Evolutionary conservation across 371 early-diverging fungal genomes (phyloP).

Genomic region (Thermomucor indicae-seudaticae): DNA sequence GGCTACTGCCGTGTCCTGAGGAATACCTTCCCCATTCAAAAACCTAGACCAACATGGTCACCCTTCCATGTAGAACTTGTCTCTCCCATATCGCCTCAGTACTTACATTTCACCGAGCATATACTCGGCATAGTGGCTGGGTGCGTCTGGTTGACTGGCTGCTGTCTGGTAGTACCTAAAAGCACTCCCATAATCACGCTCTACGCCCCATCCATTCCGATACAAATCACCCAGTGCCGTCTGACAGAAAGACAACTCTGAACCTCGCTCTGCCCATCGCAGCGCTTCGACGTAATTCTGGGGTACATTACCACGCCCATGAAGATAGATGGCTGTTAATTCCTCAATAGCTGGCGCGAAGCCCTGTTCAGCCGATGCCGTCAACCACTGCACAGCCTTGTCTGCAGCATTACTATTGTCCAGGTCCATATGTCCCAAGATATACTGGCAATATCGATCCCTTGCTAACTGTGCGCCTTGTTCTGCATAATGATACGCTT

Average conservation of each 20-base stretch:
- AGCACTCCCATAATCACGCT: constrained; percentile 33
- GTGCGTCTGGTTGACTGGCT: constrained; percentile 35
- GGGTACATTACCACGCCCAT: no score
- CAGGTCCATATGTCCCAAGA: constrained; percentile 31
- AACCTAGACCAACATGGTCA: constrained; percentile 30
- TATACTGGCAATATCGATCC: constrained; percentile 45
- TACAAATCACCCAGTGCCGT: constrained; percentile 41
- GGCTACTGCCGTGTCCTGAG: constrained; percentile 37
- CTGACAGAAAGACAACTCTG: constrained; percentile 34
- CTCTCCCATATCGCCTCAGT: background rate
- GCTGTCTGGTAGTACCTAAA: constrained; percentile 42
- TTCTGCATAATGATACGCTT: constrained; percentile 30
- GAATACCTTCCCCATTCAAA: constrained; percentile 43
- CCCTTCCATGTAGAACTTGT: background rate
- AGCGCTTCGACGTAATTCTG: constrained; percentile 29
- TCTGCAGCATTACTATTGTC: constrained; percentile 16
- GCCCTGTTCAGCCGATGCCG: constrained; percentile 34
- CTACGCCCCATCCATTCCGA: constrained; percentile 32
- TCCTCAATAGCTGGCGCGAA: constrained; percentile 41
- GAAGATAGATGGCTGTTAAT: constrained; percentile 26
- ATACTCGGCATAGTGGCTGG: constrained; percentile 39
- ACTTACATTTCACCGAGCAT: constrained; percentile 49
- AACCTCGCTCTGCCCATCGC: constrained; percentile 19
- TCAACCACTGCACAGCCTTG: constrained; percentile 32
- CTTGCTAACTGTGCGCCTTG: constrained; percentile 25